Conservation (phyloP, 352 stramenopile genomes). For the Phytophthora sansomeana region DNA sequence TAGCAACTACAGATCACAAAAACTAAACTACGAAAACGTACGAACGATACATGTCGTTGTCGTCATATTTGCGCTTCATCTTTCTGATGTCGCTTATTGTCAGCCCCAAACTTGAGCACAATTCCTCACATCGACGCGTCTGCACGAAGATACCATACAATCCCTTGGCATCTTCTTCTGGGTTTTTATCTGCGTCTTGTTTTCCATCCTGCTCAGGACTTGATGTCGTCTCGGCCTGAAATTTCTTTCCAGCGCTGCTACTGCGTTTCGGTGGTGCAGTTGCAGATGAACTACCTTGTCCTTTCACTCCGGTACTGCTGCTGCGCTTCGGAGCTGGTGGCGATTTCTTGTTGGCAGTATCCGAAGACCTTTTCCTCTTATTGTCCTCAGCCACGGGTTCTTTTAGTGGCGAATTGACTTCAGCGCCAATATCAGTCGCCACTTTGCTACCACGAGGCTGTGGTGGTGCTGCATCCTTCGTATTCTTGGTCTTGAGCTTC, state of each 20-base stretch:
- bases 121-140: constrained; percentile 56
- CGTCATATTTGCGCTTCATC: constrained; percentile 77
- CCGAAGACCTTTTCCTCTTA: constrained; percentile 7
- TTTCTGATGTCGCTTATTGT: constrained; percentile 63
- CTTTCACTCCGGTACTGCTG: constrained; percentile 5
- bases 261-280: constrained; percentile 5
- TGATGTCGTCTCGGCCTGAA: neutral
- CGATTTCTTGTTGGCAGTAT: neutral
- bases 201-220: neutral
- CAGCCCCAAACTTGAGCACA: constrained; percentile 59
- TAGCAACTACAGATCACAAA: neutral
- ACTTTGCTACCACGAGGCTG: constrained; percentile 27
- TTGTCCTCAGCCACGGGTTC: neutral
- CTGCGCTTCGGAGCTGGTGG: constrained; percentile 9
- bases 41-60: constrained; percentile 82
- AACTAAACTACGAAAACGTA: constrained; percentile 38
- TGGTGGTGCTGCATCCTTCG: neutral
- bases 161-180: constrained; percentile 41
- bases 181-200: constrained; percentile 10
- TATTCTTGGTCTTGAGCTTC: constrained; percentile 6
- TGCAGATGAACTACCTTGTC: neutral
- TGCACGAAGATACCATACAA: constrained; percentile 66
- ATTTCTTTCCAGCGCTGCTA: constrained; percentile 8
- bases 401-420: constrained; percentile 3
- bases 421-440: neutral